Evolutionary conservation across 2,329 filamentous ascomycete species (phyloP).

Genomic region (Talaromyces sp.): DNA sequence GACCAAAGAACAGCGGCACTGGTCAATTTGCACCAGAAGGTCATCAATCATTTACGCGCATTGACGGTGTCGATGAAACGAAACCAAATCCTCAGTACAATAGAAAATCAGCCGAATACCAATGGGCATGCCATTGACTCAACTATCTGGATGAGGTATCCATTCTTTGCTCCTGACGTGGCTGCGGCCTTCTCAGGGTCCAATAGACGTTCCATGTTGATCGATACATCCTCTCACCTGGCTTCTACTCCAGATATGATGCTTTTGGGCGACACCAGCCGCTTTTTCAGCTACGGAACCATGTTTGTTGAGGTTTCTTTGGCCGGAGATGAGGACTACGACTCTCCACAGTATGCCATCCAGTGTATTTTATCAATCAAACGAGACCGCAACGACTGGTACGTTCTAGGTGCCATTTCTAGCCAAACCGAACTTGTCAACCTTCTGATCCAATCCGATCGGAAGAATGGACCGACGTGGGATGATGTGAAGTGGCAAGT

Average conservation of each 20-base stretch:
- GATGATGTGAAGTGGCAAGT: slow-evolving; percentile 75
- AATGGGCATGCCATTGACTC: slow-evolving; percentile 76
- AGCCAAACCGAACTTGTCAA: slow-evolving; percentile 77
- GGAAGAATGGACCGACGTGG: slow-evolving; percentile 67
- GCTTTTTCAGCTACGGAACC: slow-evolving; percentile 72
- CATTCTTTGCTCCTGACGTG: slow-evolving; percentile 65
- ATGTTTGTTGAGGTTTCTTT: slow-evolving; percentile 69
- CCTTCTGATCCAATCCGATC: slow-evolving; percentile 63
- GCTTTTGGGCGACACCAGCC: slow-evolving; percentile 67
- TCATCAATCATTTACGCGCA: slow-evolving; percentile 64
- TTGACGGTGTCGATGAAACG: slow-evolving; percentile 76
- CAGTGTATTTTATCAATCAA: slow-evolving; percentile 71
- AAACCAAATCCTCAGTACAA: slow-evolving; percentile 67
- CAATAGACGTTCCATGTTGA: slow-evolving; percentile 36
- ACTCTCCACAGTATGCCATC: slow-evolving; percentile 62
- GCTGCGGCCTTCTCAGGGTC: slow-evolving; percentile 62
- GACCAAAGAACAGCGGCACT: slow-evolving; percentile 41
- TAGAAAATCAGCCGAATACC: slow-evolving; percentile 55
- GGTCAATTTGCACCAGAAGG: slow-evolving; percentile 46
- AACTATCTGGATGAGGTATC: slow-evolving; percentile 75
- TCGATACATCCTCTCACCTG: slow-evolving; percentile 42
- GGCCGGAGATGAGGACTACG: slow-evolving; percentile 61
- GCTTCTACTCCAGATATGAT: slow-evolving; percentile 59
- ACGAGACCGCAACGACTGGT: slow-evolving; percentile 62
- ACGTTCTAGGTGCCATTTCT: slow-evolving; percentile 65